Conservation (phyloP, 2,329 filamentous ascomycete species). For the Dothistroma septosporum region DNA sequence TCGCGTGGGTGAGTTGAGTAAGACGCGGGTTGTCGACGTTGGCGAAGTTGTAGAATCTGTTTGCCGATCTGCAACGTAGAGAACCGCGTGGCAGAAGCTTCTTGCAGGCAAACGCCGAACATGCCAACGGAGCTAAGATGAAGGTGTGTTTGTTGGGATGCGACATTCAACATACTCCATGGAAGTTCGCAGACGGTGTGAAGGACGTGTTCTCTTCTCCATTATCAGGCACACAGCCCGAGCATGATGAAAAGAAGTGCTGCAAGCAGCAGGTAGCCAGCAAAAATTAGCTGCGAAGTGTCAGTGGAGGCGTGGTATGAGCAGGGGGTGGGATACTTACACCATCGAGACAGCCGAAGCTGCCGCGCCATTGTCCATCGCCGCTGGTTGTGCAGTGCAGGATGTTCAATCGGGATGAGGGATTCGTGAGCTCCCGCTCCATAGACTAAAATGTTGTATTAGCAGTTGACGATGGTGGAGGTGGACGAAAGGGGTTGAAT, state of each 20-base stretch:
- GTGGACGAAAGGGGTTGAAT: background rate
- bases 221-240: background rate
- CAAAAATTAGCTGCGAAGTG: background rate
- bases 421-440: background rate
- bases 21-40: background rate
- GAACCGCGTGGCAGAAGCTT: background rate
- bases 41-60: background rate
- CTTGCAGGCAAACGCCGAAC: background rate
- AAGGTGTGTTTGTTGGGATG: background rate
- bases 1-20: background rate
- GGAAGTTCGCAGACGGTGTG: background rate
- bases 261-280: background rate
- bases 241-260: background rate
- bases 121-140: too few species aligned
- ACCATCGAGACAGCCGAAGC: background rate
- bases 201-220: background rate
- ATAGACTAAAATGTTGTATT: background rate
- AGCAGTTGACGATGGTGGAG: background rate
- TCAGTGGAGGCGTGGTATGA: background rate
- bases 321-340: background rate
- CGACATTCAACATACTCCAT: background rate
- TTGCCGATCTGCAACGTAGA: background rate
- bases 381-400: background rate
- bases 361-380: background rate
- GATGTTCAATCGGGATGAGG: background rate